Conservation (phyloP, 1,284 basidiomycete genomes). For the Volvariella volvacea region DNA sequence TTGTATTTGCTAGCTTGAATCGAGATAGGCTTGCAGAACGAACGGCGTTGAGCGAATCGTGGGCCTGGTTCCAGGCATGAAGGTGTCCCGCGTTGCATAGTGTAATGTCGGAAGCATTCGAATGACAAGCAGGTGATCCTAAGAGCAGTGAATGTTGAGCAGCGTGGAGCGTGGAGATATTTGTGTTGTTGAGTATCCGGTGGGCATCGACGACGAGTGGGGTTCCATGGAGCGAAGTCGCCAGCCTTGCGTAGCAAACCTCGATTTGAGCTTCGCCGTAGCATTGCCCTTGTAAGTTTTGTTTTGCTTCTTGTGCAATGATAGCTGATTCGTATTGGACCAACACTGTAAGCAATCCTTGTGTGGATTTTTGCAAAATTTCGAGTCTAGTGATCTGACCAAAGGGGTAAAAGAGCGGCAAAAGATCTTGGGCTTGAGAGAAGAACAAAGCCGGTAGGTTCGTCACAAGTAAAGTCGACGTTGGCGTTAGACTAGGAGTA, state of each 20-base stretch:
- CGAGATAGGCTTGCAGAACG: too few relatives aligned
- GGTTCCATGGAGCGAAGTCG: too few relatives aligned
- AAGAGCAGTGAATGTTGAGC: too few relatives aligned
- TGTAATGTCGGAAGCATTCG: too few relatives aligned
- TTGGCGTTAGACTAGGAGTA: conserved; percentile 31
- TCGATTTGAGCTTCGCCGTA: conserved; percentile 35
- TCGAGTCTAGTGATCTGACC: conserved; percentile 57
- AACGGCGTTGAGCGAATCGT: too few relatives aligned
- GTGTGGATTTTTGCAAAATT: conserved; percentile 23
- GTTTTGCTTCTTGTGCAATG: conserved; percentile 57
- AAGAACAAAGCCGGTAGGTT: conserved; percentile 65
- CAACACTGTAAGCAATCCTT: conserved; percentile 42
- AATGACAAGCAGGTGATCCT: too few relatives aligned
- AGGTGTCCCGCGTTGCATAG: too few relatives aligned
- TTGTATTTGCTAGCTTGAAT: too few relatives aligned
- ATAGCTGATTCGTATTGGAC: conserved; percentile 53
- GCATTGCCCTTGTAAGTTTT: conserved; percentile 49
- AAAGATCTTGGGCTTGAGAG: conserved; percentile 55
- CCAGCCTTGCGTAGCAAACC: conserved; percentile 2
- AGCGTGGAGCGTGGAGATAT: too few relatives aligned
- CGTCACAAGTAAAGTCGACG: conserved; percentile 50
- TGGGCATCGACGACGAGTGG: too few relatives aligned
- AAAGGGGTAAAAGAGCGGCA: conserved; percentile 68
- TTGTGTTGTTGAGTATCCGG: too few relatives aligned
- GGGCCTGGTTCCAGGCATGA: too few relatives aligned